Evolutionary conservation across 345 rosid genomes (phyloP), one percentile per base, ranked within the genome.

Genomic region (Salix suchowensis): DNA sequence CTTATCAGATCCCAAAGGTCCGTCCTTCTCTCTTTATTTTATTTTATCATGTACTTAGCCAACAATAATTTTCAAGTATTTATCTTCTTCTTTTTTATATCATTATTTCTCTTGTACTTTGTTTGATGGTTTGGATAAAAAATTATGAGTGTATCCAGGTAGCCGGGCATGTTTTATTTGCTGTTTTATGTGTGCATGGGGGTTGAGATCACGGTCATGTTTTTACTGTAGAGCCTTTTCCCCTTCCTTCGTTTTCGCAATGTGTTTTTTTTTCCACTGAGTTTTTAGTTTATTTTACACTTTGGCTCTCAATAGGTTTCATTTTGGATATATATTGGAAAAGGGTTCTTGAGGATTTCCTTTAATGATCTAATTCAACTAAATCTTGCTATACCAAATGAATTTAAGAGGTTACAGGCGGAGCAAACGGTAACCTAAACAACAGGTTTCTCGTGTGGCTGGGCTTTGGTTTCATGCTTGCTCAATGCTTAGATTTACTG

Each of bases 1-100:
- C 74, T 75, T 52, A 42, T 54, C 79, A 72, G 78, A 83, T 80
- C 76, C 86, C 71, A 67, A 67, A 79, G 84, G 83, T 83, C 70
- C 65, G 19, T 68, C 19, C 71, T 50, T 68, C 54, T 44, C 26
- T 55, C 39, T 32, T 21, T 50, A 15, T 70, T 61, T 75, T 21
- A 40, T 5, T 7, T 37, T 2, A 24, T 66, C 58, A 30, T 67
- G 54, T 39, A 24, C 52, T 48, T 62, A 39, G 21, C 46, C 28
- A 4, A 23, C 36, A 34, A 34, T 34, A 34, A 34, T 34, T 34
- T 34, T 34, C 36, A 34, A 34, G 36, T 34, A 34, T 34, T 0
- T 5, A 34, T 30, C 32, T 30, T 34, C 36, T 34, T 34, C 36
- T 34, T 34, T 34, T n/a, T 50, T 66, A 11, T 65, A 6, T 7